Percentiles rank a stretch among this genome's conserved stretches.
Evolutionary conservation across 805 yeast genomes (phyloP).

Genomic region (Kodamaea nitidulidarum): DNA sequence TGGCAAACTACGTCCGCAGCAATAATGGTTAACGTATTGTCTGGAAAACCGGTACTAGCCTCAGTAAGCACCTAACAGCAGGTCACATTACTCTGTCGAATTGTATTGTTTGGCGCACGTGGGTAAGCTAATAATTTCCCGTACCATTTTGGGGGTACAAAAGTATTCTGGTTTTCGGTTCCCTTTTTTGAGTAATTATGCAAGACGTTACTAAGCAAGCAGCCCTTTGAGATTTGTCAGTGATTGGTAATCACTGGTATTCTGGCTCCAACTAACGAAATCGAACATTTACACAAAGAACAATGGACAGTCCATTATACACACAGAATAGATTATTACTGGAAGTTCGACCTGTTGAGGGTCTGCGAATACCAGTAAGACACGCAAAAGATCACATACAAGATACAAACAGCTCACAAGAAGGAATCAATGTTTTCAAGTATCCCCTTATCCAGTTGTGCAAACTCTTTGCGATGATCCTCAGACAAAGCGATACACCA

Average conservation of each 20-base stretch:
- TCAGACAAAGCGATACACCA: neutral
- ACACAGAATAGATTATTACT: neutral
- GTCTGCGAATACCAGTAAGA: neutral
- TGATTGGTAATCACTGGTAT: neutral
- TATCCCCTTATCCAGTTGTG: slow-evolving; percentile 1
- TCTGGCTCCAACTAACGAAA: neutral
- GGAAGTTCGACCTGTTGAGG: neutral
- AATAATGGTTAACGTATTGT: no score
- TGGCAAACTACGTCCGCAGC: no score
- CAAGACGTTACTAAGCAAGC: no score
- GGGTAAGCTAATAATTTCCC: slow-evolving; percentile 1
- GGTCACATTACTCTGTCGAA: no score
- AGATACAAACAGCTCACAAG: neutral
- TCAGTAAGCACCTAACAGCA: no score
- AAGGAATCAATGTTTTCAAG: neutral
- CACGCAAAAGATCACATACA: neutral
- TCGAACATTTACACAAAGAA: slow-evolving; percentile 1
- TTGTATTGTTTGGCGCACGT: neutral
- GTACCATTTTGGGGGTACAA: neutral
- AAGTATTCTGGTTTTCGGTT: neutral
- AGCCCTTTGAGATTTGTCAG: neutral
- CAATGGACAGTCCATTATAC: neutral
- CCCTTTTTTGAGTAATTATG: no score
- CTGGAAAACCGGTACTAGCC: no score
- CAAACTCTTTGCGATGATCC: slow-evolving; percentile 1